Evolutionary conservation across 129 eudicot genomes (phyloP).

Genomic region (Arctium minus): DNA sequence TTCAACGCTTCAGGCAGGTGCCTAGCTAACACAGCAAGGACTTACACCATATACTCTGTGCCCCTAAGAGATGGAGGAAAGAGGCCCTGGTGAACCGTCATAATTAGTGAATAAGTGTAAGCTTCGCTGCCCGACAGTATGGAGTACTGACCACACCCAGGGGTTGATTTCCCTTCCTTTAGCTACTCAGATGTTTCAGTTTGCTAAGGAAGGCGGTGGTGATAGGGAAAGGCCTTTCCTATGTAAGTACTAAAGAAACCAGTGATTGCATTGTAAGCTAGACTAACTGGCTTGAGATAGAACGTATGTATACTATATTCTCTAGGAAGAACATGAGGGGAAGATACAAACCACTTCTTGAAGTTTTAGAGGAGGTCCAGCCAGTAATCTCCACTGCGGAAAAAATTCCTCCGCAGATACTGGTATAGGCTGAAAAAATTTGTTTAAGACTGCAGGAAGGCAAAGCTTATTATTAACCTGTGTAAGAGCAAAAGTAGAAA

Average conservation of each 20-base stretch:
- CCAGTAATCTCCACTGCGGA: slow-evolving; percentile 93
- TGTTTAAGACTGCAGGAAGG: slow-evolving; percentile 79
- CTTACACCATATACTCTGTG: no score
- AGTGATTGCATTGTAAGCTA: not conserved
- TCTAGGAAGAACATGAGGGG: not conserved
- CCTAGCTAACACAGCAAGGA: no score
- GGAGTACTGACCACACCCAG: no score
- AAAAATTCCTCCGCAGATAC: slow-evolving; percentile 84
- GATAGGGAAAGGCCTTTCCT: no score
- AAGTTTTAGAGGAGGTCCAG: slow-evolving; percentile 93
- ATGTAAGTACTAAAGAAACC: not conserved
- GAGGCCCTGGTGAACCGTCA: no score
- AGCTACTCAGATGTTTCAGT: no score
- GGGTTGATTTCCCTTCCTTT: no score
- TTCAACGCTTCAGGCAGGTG: not conserved
- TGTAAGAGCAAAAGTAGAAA: slow-evolving; percentile 16
- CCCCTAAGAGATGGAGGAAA: no score
- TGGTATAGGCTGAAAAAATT: slow-evolving; percentile 82
- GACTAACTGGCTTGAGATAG: not conserved
- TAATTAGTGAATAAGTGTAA: no score
- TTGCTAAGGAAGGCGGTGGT: no score
- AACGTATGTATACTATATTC: not conserved
- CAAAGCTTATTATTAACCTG: slow-evolving; percentile 93
- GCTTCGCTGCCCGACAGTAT: no score
- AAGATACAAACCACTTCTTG: slow-evolving; percentile 87